Percentiles rank a stretch among this genome's conserved stretches.
These are phyloP conservation scores for Zygoascus tannicola DNA, from an alignment of 805 yeast genomes.

Conservation along the genomic window DNA sequence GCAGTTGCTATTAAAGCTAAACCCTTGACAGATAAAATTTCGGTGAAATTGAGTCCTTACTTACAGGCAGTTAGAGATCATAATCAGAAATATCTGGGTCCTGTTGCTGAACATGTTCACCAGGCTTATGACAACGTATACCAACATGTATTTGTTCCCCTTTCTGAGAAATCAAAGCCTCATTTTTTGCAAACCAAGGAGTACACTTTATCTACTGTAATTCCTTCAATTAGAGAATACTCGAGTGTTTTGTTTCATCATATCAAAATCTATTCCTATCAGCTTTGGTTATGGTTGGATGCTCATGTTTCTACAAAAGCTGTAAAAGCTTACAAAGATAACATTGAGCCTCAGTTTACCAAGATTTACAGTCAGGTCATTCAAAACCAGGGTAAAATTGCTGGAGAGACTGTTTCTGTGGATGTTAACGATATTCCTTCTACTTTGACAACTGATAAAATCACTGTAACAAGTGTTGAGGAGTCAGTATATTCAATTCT, in stretches of 20 bases:
- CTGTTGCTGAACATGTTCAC: conserved; percentile 5
- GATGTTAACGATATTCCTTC: conserved; percentile 1
- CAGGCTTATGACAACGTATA: conserved; percentile 1
- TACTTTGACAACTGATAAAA: neutral
- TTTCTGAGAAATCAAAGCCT: conserved; percentile 6
- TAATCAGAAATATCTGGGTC: conserved; percentile 3
- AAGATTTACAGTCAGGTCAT: conserved; percentile 19
- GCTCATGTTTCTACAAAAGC: conserved; percentile 12
- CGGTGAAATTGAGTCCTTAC: neutral
- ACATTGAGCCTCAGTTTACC: conserved; percentile 20
- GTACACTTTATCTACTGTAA: conserved; percentile 4
- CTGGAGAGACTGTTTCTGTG: neutral
- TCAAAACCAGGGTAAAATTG: conserved; percentile 4
- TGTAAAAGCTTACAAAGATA: conserved; percentile 13
- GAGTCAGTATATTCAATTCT: neutral
- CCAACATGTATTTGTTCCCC: conserved; percentile 7
- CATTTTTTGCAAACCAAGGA: conserved; percentile 5
- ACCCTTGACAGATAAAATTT: conserved; percentile 12
- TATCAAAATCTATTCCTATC: neutral
- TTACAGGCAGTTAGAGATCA: neutral
- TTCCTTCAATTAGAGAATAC: conserved; percentile 9
- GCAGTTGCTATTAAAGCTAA: conserved; percentile 5
- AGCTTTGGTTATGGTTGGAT: conserved; percentile 9
- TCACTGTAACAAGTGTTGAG: neutral
- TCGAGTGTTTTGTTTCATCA: neutral